Percentiles rank a stretch among this genome's conserved stretches.
These are phyloP conservation scores for Niveomyces coronatus DNA, from an alignment of 2,329 filamentous ascomycete species.

Conservation along the genomic window DNA sequence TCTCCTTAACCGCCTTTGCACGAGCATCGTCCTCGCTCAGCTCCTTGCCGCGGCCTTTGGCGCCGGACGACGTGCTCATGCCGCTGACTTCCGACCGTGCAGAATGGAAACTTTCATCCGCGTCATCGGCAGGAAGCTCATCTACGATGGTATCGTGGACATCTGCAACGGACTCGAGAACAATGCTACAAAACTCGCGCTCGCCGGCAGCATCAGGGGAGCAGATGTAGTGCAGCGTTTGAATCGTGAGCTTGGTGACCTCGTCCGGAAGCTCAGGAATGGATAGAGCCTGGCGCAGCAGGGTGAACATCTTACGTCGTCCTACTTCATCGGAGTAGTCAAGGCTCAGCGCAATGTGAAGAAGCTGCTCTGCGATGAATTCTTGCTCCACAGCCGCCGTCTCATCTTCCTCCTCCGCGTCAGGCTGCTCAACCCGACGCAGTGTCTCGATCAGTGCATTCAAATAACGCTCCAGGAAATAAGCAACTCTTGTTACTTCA, in stretches of 20 bases:
- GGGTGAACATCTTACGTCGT: constrained; percentile 86
- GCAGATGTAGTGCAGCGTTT: constrained; percentile 74
- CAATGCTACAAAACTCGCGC: constrained; percentile 72
- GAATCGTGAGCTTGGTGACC: constrained; percentile 76
- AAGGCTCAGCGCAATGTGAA: constrained; percentile 82
- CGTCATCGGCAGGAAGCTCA: constrained; percentile 46
- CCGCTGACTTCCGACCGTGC: constrained; percentile 76
- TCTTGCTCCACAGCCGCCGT: constrained; percentile 84
- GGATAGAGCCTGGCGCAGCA: constrained; percentile 76
- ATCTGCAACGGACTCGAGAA: constrained; percentile 90
- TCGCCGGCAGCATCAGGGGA: constrained; percentile 64
- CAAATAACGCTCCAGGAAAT: constrained; percentile 74
- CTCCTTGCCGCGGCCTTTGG: constrained; percentile 30
- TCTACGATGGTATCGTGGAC: constrained; percentile 89
- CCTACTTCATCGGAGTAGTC: constrained; percentile 98
- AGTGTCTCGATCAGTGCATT: constrained; percentile 56
- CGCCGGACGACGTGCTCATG: constrained; percentile 43
- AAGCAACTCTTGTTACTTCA: constrained; percentile 84
- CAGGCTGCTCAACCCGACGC: constrained; percentile 43
- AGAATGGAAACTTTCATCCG: constrained; percentile 77
- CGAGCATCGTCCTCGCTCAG: constrained; percentile 55
- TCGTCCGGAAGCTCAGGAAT: constrained; percentile 85
- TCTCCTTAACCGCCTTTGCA: constrained; percentile 74
- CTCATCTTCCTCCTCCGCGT: constrained; percentile 55
- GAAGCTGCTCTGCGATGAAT: constrained; percentile 89